Percentiles rank a stretch among this genome's conserved stretches.
These are phyloP conservation scores for Sporormia fimetaria DNA, from an alignment of 495 filamentous ascomycete genomes.

Conservation along the genomic window DNA sequence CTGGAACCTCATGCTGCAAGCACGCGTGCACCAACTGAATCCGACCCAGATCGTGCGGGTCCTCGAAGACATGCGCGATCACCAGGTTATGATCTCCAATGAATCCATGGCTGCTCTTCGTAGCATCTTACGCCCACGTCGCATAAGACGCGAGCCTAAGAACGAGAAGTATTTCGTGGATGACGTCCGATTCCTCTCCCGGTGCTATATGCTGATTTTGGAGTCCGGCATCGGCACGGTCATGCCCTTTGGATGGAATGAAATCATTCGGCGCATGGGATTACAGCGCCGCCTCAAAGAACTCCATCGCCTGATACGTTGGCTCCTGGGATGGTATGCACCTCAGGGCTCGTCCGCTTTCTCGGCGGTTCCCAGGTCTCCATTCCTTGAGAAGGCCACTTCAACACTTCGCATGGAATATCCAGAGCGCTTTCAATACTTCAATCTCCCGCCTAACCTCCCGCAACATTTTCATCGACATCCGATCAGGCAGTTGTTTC, in stretches of 20 bases:
- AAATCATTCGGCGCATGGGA: constrained; percentile 40
- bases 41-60: constrained; percentile 5
- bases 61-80: constrained; percentile 15
- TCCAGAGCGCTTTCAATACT: constrained; percentile 1
- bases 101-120: constrained; percentile 5
- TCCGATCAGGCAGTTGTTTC: constrained; percentile 16
- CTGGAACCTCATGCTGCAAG: constrained; percentile 37
- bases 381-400: constrained; percentile 4
- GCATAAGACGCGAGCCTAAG: constrained; percentile 6
- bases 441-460: neutral
- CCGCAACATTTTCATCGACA: neutral
- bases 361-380: constrained; percentile 2
- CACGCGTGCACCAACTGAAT: constrained; percentile 25
- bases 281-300: constrained; percentile 37
- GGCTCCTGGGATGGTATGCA: constrained; percentile 22
- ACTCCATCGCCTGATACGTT: constrained; percentile 25
- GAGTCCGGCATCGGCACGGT: constrained; percentile 28
- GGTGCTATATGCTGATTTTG: constrained; percentile 31
- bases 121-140: constrained; percentile 8
- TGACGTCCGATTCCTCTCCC: constrained; percentile 27
- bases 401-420: neutral
- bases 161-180: constrained; percentile 21
- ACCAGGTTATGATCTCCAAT: constrained; percentile 2
- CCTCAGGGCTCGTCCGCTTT: constrained; percentile 4
- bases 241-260: constrained; percentile 35